phyloP scores from a whole-genome alignment of 371 early-diverging fungal genomes.

The Mucor mucedo region DNA sequence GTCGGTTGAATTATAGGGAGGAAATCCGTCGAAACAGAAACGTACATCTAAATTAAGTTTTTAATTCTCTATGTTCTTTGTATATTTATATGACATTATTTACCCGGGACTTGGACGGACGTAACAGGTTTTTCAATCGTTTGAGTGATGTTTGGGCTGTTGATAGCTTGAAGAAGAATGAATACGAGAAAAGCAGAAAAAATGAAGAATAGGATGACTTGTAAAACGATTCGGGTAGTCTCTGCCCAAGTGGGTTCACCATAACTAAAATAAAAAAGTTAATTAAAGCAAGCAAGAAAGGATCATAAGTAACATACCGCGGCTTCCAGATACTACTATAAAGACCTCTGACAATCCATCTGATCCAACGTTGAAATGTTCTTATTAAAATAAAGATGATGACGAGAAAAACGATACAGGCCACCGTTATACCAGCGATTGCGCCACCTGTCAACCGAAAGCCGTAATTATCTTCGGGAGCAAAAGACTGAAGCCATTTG shows the following conservation, averaged over 20 bases:
- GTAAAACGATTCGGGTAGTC: conserved; percentile 45
- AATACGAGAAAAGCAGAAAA: conserved; percentile 45
- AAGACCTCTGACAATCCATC: conserved; percentile 40
- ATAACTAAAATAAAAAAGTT: conserved; percentile 23
- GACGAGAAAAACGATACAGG: conserved; percentile 33
- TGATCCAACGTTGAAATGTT: conserved; percentile 45
- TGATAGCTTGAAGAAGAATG: conserved; percentile 47
- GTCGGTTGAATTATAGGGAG: conserved; percentile 12
- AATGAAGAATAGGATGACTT: conserved; percentile 46
- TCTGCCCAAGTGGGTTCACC: conserved; percentile 61
- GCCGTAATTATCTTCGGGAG: background rate
- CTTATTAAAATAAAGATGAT: conserved; percentile 45
- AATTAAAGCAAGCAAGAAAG: background rate
- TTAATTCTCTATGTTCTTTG: too few relatives aligned
- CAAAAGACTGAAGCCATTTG: conserved; percentile 44
- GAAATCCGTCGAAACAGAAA: conserved; percentile 55
- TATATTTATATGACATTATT: background rate
- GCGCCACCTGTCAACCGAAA: conserved; percentile 34
- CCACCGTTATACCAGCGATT: conserved; percentile 53
- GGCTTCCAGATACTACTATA: conserved; percentile 52
- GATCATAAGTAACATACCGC: conserved; percentile 8
- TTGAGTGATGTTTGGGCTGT: conserved; percentile 51
- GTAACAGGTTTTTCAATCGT: conserved; percentile 39
- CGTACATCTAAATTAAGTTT: conserved; percentile 37
- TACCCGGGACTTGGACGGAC: conserved; percentile 42